Percentiles rank a stretch among this genome's conserved stretches.
Evolutionary conservation across 257 asterid species (phyloP).

Genomic region (Vinca minor): DNA sequence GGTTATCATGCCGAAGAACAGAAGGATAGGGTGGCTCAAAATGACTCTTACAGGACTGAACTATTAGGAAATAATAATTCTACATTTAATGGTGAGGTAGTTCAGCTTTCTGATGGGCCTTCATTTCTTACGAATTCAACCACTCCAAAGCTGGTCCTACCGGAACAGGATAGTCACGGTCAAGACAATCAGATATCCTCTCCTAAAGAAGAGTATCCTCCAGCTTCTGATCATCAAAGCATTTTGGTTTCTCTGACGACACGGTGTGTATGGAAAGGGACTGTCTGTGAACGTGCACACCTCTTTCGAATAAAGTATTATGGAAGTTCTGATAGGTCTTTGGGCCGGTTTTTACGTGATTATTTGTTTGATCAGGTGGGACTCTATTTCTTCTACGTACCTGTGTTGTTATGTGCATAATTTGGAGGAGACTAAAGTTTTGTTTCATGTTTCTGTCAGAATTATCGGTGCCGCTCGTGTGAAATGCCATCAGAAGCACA

Average conservation of each 20-base stretch:
- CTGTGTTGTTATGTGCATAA: no score
- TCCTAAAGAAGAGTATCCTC: conserved; percentile 46
- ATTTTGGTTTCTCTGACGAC: conserved; percentile 71
- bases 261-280: conserved; percentile 56
- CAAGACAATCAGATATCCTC: conserved; percentile 25
- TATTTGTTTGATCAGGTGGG: conserved; percentile 66
- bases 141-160: conserved; percentile 19
- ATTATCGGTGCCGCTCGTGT: conserved; percentile 50
- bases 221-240: conserved; percentile 67
- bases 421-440: conserved; percentile 5
- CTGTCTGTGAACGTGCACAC: conserved; percentile 77
- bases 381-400: conserved; percentile 4
- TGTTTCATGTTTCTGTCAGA: conserved; percentile 29
- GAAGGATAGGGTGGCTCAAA: conserved; percentile 17
- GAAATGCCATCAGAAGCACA: conserved; percentile 76
- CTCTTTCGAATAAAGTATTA: conserved; percentile 66
- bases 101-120: conserved; percentile 27
- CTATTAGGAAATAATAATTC: conserved; percentile 10
- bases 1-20: no score
- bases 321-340: conserved; percentile 62
- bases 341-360: conserved; percentile 63
- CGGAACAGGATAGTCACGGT: conserved; percentile 26
- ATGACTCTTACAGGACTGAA: conserved; percentile 2
- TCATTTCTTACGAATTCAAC: conserved; percentile 20
- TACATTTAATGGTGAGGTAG: conserved; percentile 19